Evolutionary conservation across 352 stramenopile species (phyloP).

Genomic region (Poterioochromonas sp.): DNA sequence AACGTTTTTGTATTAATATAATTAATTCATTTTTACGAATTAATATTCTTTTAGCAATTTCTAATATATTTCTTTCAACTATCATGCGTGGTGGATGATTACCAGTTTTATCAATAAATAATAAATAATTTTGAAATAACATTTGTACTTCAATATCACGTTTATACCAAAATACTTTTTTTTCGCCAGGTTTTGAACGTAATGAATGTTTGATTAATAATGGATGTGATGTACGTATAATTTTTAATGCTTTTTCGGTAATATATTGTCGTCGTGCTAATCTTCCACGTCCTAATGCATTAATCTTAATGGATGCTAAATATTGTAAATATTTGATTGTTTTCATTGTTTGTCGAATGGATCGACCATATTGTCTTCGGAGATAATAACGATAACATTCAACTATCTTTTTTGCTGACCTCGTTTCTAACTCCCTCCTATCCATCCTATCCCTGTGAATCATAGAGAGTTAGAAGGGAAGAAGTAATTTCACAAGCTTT

Average conservation of each 20-base stretch:
- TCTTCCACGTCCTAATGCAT: conserved; percentile 43
- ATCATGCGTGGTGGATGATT: conserved; percentile 40
- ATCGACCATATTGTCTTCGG: conserved; percentile 29
- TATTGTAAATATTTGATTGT: conserved; percentile 31
- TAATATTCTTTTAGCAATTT: conserved; percentile 51
- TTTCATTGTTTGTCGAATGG: conserved; percentile 18
- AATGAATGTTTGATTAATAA: conserved; percentile 43
- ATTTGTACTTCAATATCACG: conserved; percentile 42
- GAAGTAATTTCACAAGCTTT: background rate
- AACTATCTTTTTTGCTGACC: conserved; percentile 31
- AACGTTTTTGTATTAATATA: conserved; percentile 10
- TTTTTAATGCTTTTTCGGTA: conserved; percentile 41
- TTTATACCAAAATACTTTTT: conserved; percentile 50
- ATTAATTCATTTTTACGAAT: conserved; percentile 60
- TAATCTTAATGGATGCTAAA: conserved; percentile 39
- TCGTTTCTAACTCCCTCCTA: conserved; percentile 33
- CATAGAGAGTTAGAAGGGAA: background rate
- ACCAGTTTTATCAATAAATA: conserved; percentile 45
- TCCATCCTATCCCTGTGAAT: conserved; percentile 27
- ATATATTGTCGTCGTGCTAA: conserved; percentile 39
- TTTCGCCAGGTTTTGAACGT: conserved; percentile 27
- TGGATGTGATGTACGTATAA: conserved; percentile 42
- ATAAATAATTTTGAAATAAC: conserved; percentile 43
- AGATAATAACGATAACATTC: conserved; percentile 36
- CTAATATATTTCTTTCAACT: conserved; percentile 49